Conservation (phyloP, 257 asterid species). For the Solanum corneliomulleri region DNA sequence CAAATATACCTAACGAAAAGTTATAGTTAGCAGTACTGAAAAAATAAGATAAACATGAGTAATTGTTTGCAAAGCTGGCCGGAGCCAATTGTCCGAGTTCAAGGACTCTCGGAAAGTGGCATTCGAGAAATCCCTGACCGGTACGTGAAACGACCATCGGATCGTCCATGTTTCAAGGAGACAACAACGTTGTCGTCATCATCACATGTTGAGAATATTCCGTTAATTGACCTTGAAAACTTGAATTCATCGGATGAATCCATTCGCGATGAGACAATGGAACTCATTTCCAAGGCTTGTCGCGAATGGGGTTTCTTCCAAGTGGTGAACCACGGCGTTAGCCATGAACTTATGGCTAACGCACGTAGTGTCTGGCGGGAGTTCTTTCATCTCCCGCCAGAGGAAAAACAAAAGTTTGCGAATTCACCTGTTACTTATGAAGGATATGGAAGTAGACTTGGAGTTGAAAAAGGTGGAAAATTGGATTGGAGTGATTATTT, state of each 20-base stretch:
- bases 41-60: constrained; percentile 12
- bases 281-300: constrained; percentile 43
- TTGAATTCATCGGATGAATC: constrained; percentile 26
- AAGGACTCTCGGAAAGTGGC: constrained; percentile 66
- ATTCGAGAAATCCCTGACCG: constrained; percentile 60
- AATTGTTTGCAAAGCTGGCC: constrained; percentile 57
- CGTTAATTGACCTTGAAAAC: constrained; percentile 43
- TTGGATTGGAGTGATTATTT: constrained; percentile 95
- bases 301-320: constrained; percentile 93
- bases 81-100: constrained; percentile 79
- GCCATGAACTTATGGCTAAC: constrained; percentile 37
- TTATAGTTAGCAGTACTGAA: not conserved
- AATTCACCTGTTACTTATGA: constrained; percentile 72
- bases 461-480: constrained; percentile 50
- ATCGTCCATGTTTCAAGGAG: constrained; percentile 25
- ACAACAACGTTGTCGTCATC: not conserved
- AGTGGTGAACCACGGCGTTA: constrained; percentile 78
- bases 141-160: constrained; percentile 55
- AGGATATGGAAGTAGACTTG: constrained; percentile 88
- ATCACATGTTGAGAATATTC: constrained; percentile 5
- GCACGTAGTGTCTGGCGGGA: constrained; percentile 55
- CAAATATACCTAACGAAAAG: not conserved
- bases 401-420: constrained; percentile 52
- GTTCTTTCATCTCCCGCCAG: constrained; percentile 61
- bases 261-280: constrained; percentile 15